phyloP scores from a whole-genome alignment of 164 flowering plant species.

The Brasenia schreberi region DNA sequence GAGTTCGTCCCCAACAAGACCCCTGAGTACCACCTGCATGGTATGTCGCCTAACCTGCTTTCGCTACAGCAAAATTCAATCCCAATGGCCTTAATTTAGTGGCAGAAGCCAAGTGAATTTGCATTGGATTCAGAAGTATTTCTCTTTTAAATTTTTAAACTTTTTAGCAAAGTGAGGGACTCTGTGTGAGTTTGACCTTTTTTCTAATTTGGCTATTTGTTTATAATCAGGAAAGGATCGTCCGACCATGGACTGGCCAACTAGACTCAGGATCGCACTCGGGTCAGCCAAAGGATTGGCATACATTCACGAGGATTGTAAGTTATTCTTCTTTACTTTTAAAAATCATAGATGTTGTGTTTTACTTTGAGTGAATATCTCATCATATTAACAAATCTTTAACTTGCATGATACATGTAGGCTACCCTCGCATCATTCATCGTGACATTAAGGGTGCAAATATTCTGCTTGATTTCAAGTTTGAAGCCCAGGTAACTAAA shows the following conservation, averaged over 20 bases:
- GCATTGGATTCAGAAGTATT: no score
- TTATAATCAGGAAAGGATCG: constrained; percentile 29
- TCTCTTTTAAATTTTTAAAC: no score
- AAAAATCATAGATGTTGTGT: background rate
- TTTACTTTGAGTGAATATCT: background rate
- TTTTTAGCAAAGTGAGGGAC: no score
- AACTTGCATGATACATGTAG: constrained; percentile 16
- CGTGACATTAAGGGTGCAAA: constrained; percentile 68
- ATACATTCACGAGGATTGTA: constrained; percentile 80
- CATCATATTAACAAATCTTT: background rate
- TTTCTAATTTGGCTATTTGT: no score
- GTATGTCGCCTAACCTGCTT: constrained; percentile 14
- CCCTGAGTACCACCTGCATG: constrained; percentile 75
- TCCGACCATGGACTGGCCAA: constrained; percentile 50
- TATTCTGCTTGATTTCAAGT: constrained; percentile 50
- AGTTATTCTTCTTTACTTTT: constrained; percentile 3
- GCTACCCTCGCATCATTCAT: constrained; percentile 61
- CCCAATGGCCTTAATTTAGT: no score
- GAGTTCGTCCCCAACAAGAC: constrained; percentile 69
- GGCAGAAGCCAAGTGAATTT: no score
- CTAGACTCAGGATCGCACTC: constrained; percentile 49
- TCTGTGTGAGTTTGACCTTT: no score
- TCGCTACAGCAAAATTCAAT: background rate
- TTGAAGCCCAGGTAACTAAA: constrained; percentile 52
- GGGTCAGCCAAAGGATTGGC: constrained; percentile 84